Percentiles rank a stretch among this genome's conserved stretches.
These are phyloP conservation scores for Geoglossum cookeanum DNA, from an alignment of 2,329 filamentous ascomycete species.

Conservation along the genomic window DNA sequence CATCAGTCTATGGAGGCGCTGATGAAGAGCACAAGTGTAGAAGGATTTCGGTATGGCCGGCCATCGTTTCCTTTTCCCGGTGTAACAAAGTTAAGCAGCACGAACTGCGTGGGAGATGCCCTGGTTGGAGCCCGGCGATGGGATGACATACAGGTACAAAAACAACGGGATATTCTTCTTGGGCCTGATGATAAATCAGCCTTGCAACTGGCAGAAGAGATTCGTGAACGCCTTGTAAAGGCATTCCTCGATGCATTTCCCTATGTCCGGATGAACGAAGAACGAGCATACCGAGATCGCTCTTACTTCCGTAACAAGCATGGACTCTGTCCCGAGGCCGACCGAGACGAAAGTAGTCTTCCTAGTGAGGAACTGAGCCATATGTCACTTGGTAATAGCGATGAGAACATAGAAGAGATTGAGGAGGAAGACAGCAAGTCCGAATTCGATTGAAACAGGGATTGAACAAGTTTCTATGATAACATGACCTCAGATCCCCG, in stretches of 20 bases:
- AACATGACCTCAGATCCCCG: background rate
- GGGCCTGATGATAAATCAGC: background rate
- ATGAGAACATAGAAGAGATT: background rate
- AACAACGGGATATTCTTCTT: background rate
- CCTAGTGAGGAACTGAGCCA: background rate
- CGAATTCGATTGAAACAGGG: background rate
- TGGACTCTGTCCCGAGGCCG: background rate
- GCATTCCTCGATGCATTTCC: background rate
- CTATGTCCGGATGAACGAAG: background rate
- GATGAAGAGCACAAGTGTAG: background rate
- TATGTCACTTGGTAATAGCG: background rate
- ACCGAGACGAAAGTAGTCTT: background rate
- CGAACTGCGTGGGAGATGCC: background rate
- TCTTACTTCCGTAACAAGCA: slow-evolving; percentile 1
- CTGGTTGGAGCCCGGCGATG: background rate
- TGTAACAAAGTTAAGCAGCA: too few species aligned
- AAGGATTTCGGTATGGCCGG: background rate
- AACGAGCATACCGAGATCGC: slow-evolving; percentile 1
- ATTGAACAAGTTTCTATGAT: background rate
- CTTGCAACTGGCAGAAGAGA: background rate
- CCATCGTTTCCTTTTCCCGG: background rate
- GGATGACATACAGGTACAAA: background rate
- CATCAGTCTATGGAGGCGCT: background rate
- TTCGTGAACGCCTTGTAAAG: slow-evolving; percentile 1
- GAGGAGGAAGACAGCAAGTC: background rate